phyloP scores from a whole-genome alignment of 75 land plant species.

The Sequoiadendron giganteum region DNA sequence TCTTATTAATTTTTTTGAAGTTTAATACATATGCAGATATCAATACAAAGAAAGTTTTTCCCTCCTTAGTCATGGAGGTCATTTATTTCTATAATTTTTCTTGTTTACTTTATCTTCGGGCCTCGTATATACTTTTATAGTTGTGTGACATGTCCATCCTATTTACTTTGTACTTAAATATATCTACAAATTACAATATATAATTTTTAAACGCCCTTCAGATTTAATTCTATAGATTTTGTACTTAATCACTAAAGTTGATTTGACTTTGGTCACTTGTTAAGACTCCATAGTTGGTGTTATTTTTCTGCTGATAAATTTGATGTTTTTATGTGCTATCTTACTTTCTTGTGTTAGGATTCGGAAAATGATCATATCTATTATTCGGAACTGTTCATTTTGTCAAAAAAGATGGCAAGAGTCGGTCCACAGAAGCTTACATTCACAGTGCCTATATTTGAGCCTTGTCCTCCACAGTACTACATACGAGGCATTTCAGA shows the following conservation, averaged over 20 bases:
- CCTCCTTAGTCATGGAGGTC: neutral
- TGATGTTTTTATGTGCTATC: neutral
- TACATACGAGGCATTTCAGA: constrained; percentile 90
- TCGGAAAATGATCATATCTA: constrained; percentile 97
- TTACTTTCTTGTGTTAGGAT: constrained; percentile 53
- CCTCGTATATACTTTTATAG: neutral
- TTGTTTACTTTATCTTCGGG: neutral
- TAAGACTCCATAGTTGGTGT: neutral
- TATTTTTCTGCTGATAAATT: neutral
- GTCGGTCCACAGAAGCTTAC: constrained; percentile 79
- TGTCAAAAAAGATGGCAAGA: constrained; percentile 81
- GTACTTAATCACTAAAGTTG: neutral
- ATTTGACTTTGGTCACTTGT: neutral
- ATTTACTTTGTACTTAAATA: neutral
- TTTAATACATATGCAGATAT: neutral
- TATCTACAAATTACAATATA: neutral
- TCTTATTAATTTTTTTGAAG: neutral
- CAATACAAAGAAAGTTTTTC: neutral
- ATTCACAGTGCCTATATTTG: constrained; percentile 96
- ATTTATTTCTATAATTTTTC: neutral
- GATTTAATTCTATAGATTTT: too few species aligned
- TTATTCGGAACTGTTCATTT: constrained; percentile 83
- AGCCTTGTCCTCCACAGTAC: constrained; percentile 95
- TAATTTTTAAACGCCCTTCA: neutral
- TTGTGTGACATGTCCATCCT: neutral